These are phyloP conservation scores for Penicillium herquei DNA, from an alignment of 495 filamentous ascomycete genomes.

Conservation along the genomic window DNA sequence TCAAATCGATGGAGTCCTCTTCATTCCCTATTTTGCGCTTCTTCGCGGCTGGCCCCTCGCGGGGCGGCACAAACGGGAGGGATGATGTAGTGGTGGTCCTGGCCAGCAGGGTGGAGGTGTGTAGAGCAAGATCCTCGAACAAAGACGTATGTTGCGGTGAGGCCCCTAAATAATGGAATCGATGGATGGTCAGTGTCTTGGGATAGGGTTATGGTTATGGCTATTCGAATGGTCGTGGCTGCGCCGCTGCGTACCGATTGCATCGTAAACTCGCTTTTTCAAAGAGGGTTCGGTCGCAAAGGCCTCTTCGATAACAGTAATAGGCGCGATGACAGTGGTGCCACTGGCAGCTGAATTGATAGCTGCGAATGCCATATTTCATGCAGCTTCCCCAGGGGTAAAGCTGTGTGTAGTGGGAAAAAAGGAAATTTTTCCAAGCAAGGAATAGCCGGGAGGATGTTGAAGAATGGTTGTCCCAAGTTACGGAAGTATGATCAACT, in stretches of 20 bases:
- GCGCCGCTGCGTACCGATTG: constrained; percentile 42
- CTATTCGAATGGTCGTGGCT: constrained; percentile 13
- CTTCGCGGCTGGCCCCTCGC: constrained; percentile 45
- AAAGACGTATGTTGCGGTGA: constrained; percentile 42
- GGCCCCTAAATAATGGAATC: constrained; percentile 23
- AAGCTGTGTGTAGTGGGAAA: constrained; percentile 12
- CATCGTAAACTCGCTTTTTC: constrained; percentile 49
- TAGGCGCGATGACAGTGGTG: constrained; percentile 24
- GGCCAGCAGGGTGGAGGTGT: constrained; percentile 44
- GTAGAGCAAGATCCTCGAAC: constrained; percentile 50
- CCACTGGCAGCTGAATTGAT: constrained; percentile 39
- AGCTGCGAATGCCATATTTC: constrained; percentile 44
- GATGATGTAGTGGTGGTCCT: constrained; percentile 29
- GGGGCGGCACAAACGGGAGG: constrained; percentile 24
- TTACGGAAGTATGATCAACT: constrained; percentile 11
- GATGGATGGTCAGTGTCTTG: constrained; percentile 13
- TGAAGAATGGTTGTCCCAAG: constrained; percentile 14
- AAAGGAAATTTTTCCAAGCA: background rate
- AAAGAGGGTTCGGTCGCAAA: constrained; percentile 44
- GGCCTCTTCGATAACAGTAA: constrained; percentile 42
- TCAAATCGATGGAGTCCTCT: constrained; percentile 40
- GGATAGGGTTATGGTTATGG: background rate
- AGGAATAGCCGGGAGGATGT: constrained; percentile 9
- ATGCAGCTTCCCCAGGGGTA: constrained; percentile 16
- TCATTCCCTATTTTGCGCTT: constrained; percentile 58